Evolutionary conservation across 306 rosid species (phyloP), one percentile per base, ranked within the genome.

Genomic region (Sindora glabra): DNA sequence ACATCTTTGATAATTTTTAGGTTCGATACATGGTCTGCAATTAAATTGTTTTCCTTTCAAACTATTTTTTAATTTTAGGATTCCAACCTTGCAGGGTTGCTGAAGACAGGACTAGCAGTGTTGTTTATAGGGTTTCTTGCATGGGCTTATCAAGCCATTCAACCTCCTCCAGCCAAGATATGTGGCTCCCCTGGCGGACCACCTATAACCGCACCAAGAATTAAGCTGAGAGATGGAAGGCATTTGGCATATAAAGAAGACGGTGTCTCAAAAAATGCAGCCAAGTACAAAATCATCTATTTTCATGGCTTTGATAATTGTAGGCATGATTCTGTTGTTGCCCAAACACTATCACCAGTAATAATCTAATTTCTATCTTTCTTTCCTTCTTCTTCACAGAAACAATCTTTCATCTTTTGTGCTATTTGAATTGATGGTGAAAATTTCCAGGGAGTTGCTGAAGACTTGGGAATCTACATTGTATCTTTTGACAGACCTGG

Each of bases 401-500:
- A 48, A 30, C 14, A 37, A 38, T 34, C 47, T 39, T n/a, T 45
- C 0, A 14, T 47, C 8, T 23, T 41, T 57, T 57, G 30, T 29
- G 21, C 27, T 53, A n/a, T 65, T 44, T 56, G 62, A 71, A 78
- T 40, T 33, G 18, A 13, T 26, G 48, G 27, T 64, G 66, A 25
- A 26, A 40, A 64, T 44, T 65, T 78, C 22, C 77, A 88, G 96
- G 89, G 71, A 45, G 34, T 82, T 56, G 58, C 72, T 42, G 76
- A 92, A 76, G 75, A 74, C 6, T 70, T 80, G 53, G 85, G 96
- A 41, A 2, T 84, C 77, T 89, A 89, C 47, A 9, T 74, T 42
- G 74, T 89, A 48, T 74, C 99, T 34, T 81, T 83, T 26, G 99
- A 92, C 68, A 88, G 85, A 69, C 89, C 96, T 65, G 98, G 98